Percentiles rank a stretch among this genome's conserved stretches.
phyloP scores from a whole-genome alignment of 1,284 basidiomycete species.

The Trichosporon faecale region DNA sequence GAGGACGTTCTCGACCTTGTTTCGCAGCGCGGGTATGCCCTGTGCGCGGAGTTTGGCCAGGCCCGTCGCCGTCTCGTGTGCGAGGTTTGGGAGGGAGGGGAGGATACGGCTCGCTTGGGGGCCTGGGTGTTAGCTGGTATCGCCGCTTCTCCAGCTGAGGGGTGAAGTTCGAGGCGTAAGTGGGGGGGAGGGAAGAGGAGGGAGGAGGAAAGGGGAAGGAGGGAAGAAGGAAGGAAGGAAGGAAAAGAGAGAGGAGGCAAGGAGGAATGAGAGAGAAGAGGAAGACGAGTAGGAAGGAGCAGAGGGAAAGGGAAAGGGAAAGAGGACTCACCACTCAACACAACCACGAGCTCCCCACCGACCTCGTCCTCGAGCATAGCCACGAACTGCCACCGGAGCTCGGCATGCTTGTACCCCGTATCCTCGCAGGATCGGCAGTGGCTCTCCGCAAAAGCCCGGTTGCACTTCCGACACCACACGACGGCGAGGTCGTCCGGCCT shows the following conservation, averaged over 20 bases:
- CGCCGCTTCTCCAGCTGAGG: no score
- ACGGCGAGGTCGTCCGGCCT: constrained; percentile 14
- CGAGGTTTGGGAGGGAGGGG: constrained; percentile 33
- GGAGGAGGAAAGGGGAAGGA: no score
- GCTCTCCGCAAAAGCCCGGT: background rate
- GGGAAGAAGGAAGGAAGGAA: no score
- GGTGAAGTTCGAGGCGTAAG: no score
- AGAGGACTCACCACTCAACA: background rate
- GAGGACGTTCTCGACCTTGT: constrained; percentile 26
- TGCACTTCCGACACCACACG: constrained; percentile 17
- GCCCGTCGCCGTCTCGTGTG: background rate
- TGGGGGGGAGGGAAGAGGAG: no score
- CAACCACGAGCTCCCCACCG: background rate
- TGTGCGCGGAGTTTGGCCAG: background rate
- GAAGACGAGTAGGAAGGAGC: no score
- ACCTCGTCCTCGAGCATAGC: constrained; percentile 14
- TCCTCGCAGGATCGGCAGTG: constrained; percentile 24
- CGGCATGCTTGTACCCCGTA: background rate
- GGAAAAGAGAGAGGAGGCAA: no score
- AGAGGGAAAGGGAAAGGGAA: background rate
- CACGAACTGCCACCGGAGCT: constrained; percentile 17
- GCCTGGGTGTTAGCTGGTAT: constrained; percentile 11
- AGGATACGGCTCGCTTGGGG: constrained; percentile 24
- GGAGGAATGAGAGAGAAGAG: no score
- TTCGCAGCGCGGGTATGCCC: background rate